Evolutionary conservation across 768 basidiomycete species (phyloP), one percentile per base, ranked within the genome.

Genomic region (Lanmaoa pseudosensibilis): DNA sequence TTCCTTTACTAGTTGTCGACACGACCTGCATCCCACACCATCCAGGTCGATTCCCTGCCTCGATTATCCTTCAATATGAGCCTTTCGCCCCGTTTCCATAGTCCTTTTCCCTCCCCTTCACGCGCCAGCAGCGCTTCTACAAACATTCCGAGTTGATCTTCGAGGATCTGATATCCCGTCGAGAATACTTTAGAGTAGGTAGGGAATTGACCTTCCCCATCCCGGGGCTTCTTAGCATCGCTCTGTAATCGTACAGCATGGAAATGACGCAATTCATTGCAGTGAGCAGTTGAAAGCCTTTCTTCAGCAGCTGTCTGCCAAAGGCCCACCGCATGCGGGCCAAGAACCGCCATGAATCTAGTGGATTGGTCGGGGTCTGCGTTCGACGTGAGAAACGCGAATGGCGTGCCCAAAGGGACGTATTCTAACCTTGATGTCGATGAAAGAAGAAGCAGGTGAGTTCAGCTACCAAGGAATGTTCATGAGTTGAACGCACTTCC

Each of bases 11-110:
- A 55, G 21, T 45, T 21, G 36, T 30, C 32, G 38, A 50, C 40
- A 45, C 39, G 38, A 46, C 52, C 58, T 7, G 51, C 62, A 54
- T 64, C 62, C 66, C 56, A 67, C 30, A 67, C 66, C 4, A 18
- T 48, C 63, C 65, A 65, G 13, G 34, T 25, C 52, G 11, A 21
- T 18, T 37, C 36, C 25, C 34, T 25, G 2, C 23, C 27, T 34
- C 15, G 46, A 19, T 11, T 38, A 19, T 50, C 55, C 15, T 11
- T 43, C 10, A 58, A 39, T n/a, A 30, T 36, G 6, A 59, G 38
- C 11, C 5, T 36, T 41, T 57, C 58, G 4, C 60, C 58, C 16
- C 56, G 43, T 39, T 56, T 4, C 61, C 58, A 55, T 48, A 33
- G 16, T 37, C 13, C 21, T 23, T 41, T 52, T 25, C 56, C 52